These are phyloP conservation scores for Alternaria incomplexa DNA, from an alignment of 2,329 filamentous ascomycete genomes.

Conservation along the genomic window DNA sequence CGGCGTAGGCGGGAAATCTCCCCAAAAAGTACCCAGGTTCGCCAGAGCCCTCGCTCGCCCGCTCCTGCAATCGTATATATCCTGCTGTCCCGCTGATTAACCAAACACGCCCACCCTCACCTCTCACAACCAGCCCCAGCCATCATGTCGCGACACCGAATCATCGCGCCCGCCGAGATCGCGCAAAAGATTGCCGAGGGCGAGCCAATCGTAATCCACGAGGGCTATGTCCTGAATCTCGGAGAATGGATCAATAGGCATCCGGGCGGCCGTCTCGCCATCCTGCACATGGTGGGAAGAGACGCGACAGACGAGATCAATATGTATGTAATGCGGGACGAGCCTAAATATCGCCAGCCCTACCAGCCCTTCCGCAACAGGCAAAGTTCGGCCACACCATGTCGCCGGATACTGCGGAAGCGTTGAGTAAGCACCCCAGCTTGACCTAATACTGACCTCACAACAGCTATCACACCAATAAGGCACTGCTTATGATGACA, in stretches of 20 bases:
- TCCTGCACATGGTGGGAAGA: conserved; percentile 66
- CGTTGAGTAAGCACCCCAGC: conserved; percentile 15
- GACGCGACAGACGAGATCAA: conserved; percentile 67
- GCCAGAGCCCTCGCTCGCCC: conserved; percentile 4
- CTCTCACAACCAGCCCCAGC: conserved; percentile 2
- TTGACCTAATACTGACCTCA: conserved; percentile 30
- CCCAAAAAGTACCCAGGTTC: conserved; percentile 10
- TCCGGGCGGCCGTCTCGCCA: conserved; percentile 65
- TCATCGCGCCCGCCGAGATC: conserved; percentile 56
- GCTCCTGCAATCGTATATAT: conserved; percentile 9
- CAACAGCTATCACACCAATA: conserved; percentile 63
- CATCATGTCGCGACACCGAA: conserved; percentile 27
- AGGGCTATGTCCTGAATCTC: conserved; percentile 62
- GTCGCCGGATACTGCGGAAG: conserved; percentile 10
- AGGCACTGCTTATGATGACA: conserved; percentile 63
- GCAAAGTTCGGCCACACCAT: conserved; percentile 7
- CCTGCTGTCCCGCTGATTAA: conserved; percentile 8
- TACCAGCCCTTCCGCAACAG: conserved; percentile 10
- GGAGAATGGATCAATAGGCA: conserved; percentile 65
- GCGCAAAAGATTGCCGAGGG: conserved; percentile 62
- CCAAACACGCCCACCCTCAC: not conserved
- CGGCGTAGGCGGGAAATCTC: conserved; percentile 9
- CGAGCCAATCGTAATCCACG: conserved; percentile 62
- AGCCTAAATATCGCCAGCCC: conserved; percentile 2
- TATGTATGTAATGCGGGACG: conserved; percentile 52